Percentiles rank a stretch among this genome's conserved stretches.
These are phyloP conservation scores for Pseudotulostoma volvatum DNA, from an alignment of 495 filamentous ascomycete genomes.

Conservation along the genomic window DNA sequence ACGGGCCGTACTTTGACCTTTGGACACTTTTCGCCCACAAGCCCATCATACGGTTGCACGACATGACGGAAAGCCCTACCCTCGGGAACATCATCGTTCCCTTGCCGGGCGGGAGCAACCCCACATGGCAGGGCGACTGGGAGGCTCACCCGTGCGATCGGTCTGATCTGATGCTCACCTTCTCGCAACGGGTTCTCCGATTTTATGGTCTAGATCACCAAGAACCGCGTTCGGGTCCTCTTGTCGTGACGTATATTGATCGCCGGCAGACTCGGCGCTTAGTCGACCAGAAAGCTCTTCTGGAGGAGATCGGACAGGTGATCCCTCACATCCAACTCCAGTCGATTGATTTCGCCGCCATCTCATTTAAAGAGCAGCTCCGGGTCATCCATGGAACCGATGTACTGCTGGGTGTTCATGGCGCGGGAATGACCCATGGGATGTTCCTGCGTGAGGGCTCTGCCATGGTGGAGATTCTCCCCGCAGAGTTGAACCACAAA, in stretches of 20 bases:
- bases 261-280: slow-evolving; percentile 16
- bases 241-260: slow-evolving; percentile 20
- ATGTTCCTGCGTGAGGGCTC: slow-evolving; percentile 19
- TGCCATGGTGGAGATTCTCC: slow-evolving; percentile 24
- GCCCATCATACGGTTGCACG: slow-evolving; percentile 10
- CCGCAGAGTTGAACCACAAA: slow-evolving; percentile 15
- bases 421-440: slow-evolving; percentile 23
- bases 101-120: slow-evolving; percentile 19
- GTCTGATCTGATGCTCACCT: slow-evolving; percentile 15
- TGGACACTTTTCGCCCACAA: slow-evolving; percentile 18
- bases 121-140: slow-evolving; percentile 23
- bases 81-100: slow-evolving; percentile 21
- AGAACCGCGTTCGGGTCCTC: slow-evolving; percentile 1
- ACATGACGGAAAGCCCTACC: slow-evolving; percentile 7
- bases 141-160: slow-evolving; percentile 13
- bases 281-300: slow-evolving; percentile 10
- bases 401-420: slow-evolving; percentile 24
- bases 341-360: slow-evolving; percentile 22
- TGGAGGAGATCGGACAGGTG: slow-evolving; percentile 9
- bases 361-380: slow-evolving; percentile 19
- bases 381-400: slow-evolving; percentile 16
- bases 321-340: slow-evolving; percentile 14
- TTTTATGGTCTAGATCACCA: slow-evolving; percentile 10
- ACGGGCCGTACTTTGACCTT: slow-evolving; percentile 20
- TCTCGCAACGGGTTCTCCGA: slow-evolving; percentile 13